Percentiles rank a stretch among this genome's conserved stretches.
Evolutionary conservation across 2,329 filamentous ascomycete species (phyloP).

Genomic region (Aureobasidium leucospermi): DNA sequence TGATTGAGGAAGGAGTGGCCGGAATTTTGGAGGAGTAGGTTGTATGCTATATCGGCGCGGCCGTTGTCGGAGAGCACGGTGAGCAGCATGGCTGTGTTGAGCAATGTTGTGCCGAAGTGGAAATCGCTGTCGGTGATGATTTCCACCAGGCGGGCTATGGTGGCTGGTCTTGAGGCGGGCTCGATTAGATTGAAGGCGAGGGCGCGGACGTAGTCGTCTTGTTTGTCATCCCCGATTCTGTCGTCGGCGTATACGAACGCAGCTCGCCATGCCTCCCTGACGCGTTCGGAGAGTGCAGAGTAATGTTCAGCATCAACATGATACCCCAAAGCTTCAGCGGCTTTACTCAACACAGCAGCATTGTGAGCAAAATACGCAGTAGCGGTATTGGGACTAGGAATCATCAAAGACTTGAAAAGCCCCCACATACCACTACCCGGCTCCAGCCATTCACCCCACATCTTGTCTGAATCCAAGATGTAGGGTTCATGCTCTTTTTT

Average conservation of each 20-base stretch:
- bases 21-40: constrained; percentile 2
- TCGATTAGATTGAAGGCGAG: not conserved
- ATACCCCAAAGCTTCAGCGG: not conserved
- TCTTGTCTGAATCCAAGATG: constrained; percentile 7
- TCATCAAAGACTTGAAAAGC: constrained; percentile 9
- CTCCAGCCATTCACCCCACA: constrained; percentile 8
- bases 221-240: constrained; percentile 8
- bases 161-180: not conserved
- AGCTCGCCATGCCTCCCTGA: not conserved
- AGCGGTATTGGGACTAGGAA: constrained; percentile 2
- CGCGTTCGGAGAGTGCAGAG: not conserved
- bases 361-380: constrained; percentile 9
- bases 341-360: not conserved
- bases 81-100: constrained; percentile 7
- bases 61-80: constrained; percentile 1
- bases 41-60: constrained; percentile 1
- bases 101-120: constrained; percentile 5
- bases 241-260: not conserved
- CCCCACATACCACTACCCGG: constrained; percentile 10
- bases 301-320: constrained; percentile 3
- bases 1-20: not conserved
- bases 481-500: constrained; percentile 7
- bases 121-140: not conserved
- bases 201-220: constrained; percentile 8
- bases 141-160: not conserved